Conservation (phyloP, 208 protist species). For the Zelonia costaricensis region DNA sequence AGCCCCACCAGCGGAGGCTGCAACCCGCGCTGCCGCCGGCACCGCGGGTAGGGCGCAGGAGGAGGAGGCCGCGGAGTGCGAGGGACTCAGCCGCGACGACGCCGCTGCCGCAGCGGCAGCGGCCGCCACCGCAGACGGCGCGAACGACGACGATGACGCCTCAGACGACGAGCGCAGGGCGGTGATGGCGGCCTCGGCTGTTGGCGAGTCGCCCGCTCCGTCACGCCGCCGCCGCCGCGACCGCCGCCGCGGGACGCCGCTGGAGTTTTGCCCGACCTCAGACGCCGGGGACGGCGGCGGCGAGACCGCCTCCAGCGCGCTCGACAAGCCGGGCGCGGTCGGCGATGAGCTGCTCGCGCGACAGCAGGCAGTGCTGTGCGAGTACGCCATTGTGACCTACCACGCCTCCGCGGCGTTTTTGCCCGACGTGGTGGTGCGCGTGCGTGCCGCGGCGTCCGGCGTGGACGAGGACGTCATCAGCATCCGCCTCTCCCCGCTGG, state of each 20-base stretch:
- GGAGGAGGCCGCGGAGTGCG: background rate
- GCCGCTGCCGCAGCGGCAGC: no score
- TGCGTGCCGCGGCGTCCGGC: background rate
- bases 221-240: background rate
- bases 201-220: no score
- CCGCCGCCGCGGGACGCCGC: background rate
- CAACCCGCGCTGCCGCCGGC: no score
- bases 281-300: no score
- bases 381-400: conserved; percentile 14
- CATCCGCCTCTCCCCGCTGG: conserved; percentile 8
- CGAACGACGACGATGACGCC: background rate
- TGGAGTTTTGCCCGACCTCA: conserved; percentile 1
- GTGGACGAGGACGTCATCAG: background rate
- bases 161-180: no score
- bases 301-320: no score
- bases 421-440: conserved; percentile 17
- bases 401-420: background rate
- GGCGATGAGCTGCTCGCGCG: background rate
- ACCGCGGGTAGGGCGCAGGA: no score
- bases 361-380: background rate
- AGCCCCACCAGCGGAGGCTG: background rate
- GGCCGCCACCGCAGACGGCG: background rate
- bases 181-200: no score
- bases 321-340: no score
- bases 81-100: no score